A percentile compares a stretch with the other conserved stretches of the same genome.
phyloP scores from a whole-genome alignment of 257 asterid genomes.

The Schizonepeta tenuifolia region DNA sequence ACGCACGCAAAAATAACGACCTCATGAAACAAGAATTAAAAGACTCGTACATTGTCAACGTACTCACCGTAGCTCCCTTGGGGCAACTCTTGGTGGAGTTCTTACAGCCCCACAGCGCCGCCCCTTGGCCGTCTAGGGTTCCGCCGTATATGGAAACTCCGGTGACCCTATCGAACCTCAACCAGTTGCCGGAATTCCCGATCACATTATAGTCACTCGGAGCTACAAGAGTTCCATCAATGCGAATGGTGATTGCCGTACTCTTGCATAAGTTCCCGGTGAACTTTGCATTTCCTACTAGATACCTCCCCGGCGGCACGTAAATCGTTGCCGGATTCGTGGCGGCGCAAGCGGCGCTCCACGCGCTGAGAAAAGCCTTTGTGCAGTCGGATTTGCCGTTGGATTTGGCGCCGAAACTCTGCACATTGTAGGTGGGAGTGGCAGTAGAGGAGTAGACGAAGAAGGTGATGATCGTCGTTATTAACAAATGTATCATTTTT shows the following conservation, averaged over 20 bases:
- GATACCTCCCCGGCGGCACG: constrained; percentile 56
- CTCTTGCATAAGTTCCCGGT: constrained; percentile 53
- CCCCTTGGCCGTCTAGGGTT: constrained; percentile 57
- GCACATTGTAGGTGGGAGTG: constrained; percentile 44
- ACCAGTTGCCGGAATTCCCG: constrained; percentile 52
- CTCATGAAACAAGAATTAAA: too few relatives aligned
- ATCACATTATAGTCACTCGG: constrained; percentile 47
- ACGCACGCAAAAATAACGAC: too few relatives aligned
- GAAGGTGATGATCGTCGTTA: constrained; percentile 6
- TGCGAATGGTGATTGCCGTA: constrained; percentile 41
- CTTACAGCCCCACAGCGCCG: constrained; percentile 50
- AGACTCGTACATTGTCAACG: too few relatives aligned
- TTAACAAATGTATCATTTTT: constrained; percentile 21
- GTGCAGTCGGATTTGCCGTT: constrained; percentile 51
- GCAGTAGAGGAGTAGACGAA: constrained; percentile 31
- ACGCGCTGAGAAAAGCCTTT: constrained; percentile 53
- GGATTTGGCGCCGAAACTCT: constrained; percentile 52
- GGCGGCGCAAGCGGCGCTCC: constrained; percentile 49
- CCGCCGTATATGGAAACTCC: constrained; percentile 61
- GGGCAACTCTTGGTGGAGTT: constrained; percentile 46
- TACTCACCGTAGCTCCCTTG: constrained; percentile 42
- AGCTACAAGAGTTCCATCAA: constrained; percentile 69
- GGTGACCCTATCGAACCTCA: constrained; percentile 55
- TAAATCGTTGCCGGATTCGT: constrained; percentile 40
- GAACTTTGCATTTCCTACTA: constrained; percentile 33